phyloP scores from a whole-genome alignment of 2,329 filamentous ascomycete genomes.

The Colletotrichum orchidophilum region DNA sequence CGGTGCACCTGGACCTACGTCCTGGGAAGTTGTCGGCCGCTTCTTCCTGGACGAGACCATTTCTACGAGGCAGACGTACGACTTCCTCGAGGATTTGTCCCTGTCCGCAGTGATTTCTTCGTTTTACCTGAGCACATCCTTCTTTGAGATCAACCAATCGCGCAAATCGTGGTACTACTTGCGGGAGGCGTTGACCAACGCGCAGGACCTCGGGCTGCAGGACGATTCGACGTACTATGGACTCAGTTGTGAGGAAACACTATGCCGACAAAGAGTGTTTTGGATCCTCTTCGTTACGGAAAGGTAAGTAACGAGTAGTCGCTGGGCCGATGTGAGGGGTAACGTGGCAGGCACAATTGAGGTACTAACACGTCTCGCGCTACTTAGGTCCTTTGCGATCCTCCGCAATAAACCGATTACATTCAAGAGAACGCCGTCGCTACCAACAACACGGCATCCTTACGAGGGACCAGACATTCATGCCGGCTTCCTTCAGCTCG shows the following conservation, averaged over 20 bases:
- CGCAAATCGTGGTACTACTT: slow-evolving; percentile 71
- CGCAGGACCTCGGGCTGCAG: slow-evolving; percentile 66
- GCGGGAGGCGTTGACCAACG: slow-evolving; percentile 68
- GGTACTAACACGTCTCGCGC: slow-evolving; percentile 2
- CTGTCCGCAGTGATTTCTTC: slow-evolving; percentile 68
- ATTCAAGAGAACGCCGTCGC: slow-evolving; percentile 65
- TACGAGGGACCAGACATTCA: slow-evolving; percentile 63
- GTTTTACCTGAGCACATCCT: slow-evolving; percentile 68
- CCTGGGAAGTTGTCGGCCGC: slow-evolving; percentile 61
- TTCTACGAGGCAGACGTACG: slow-evolving; percentile 62
- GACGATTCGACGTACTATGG: slow-evolving; percentile 64
- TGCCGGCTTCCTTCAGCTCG: slow-evolving; percentile 67
- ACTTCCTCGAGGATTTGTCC: slow-evolving; percentile 65
- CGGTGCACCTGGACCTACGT: slow-evolving; percentile 46
- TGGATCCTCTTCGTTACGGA: slow-evolving; percentile 73
- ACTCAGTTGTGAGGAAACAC: slow-evolving; percentile 57
- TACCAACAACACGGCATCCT: slow-evolving; percentile 60
- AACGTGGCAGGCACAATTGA: not conserved
- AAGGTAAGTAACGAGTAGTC: slow-evolving; percentile 48
- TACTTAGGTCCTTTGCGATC: slow-evolving; percentile 67
- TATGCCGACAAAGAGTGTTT: slow-evolving; percentile 65
- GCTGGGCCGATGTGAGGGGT: no score
- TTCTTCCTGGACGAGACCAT: slow-evolving; percentile 68
- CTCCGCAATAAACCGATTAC: slow-evolving; percentile 71
- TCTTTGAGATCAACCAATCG: slow-evolving; percentile 69